These are phyloP conservation scores for Leccinum ochraceum DNA, from an alignment of 768 basidiomycete genomes.

Conservation along the genomic window DNA sequence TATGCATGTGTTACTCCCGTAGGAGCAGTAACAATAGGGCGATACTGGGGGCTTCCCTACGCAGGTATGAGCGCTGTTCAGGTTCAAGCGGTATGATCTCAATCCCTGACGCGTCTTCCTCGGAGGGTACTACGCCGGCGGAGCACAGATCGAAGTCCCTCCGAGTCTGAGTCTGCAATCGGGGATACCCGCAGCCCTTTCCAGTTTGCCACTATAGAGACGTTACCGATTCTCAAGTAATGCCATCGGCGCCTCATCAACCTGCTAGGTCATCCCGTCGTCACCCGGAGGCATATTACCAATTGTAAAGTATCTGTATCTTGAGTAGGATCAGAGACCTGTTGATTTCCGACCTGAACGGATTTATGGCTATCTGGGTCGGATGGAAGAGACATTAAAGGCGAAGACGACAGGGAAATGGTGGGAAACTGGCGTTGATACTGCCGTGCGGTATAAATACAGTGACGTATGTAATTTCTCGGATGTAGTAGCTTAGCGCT, in stretches of 20 bases:
- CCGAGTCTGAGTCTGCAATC: slow-evolving; percentile 37
- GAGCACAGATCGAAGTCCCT: slow-evolving; percentile 10
- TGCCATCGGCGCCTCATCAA: slow-evolving; percentile 27
- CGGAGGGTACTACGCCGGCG: slow-evolving; percentile 12
- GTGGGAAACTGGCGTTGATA: not conserved
- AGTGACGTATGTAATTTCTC: slow-evolving; percentile 28
- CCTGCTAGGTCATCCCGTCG: slow-evolving; percentile 34
- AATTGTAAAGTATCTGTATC: slow-evolving; percentile 56
- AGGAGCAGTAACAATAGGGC: slow-evolving; percentile 43
- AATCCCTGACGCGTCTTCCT: slow-evolving; percentile 56
- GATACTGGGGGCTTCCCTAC: slow-evolving; percentile 92
- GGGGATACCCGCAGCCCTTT: slow-evolving; percentile 91
- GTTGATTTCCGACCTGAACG: slow-evolving; percentile 26
- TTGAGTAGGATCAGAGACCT: slow-evolving; percentile 21
- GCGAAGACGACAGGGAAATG: not conserved
- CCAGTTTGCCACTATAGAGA: slow-evolving; percentile 67
- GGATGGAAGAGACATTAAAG: slow-evolving; percentile 26
- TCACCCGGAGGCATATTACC: slow-evolving; percentile 44
- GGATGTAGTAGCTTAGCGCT: slow-evolving; percentile 6
- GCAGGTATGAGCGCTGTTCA: slow-evolving; percentile 96
- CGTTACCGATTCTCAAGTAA: slow-evolving; percentile 66
- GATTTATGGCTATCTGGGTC: slow-evolving; percentile 14
- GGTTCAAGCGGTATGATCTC: slow-evolving; percentile 98
- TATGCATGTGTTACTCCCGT: slow-evolving; percentile 38
- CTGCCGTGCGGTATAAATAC: slow-evolving; percentile 33